These are phyloP conservation scores for Leishmania gerbilli DNA, from an alignment of 208 protist species.

Conservation along the genomic window DNA sequence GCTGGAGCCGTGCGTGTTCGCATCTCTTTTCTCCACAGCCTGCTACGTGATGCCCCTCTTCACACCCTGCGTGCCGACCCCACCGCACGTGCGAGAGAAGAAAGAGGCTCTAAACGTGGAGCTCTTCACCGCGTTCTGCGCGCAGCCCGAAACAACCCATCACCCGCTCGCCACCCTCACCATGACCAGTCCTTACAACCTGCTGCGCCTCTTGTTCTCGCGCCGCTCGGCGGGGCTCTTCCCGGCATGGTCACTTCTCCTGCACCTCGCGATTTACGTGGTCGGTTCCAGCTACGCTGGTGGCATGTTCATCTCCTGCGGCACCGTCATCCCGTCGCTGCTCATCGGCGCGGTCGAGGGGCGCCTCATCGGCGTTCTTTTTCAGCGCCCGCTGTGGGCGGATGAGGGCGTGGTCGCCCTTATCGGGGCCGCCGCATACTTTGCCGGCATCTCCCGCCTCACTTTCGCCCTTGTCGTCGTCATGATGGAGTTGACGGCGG, in stretches of 20 bases:
- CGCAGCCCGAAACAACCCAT: constrained; percentile 44
- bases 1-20: constrained; percentile 58
- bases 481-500: constrained; percentile 89
- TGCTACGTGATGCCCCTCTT: constrained; percentile 57
- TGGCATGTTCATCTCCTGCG: constrained; percentile 79
- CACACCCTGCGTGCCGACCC: constrained; percentile 52
- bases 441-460: constrained; percentile 82
- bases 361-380: constrained; percentile 56
- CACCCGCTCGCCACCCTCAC: constrained; percentile 68
- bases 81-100: constrained; percentile 37
- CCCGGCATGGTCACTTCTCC: constrained; percentile 46
- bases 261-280: constrained; percentile 66
- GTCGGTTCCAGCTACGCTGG: constrained; percentile 64
- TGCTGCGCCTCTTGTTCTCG: constrained; percentile 68
- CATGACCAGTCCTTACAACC: constrained; percentile 66
- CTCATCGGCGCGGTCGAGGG: constrained; percentile 83
- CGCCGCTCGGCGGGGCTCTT: constrained; percentile 50
- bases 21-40: constrained; percentile 44
- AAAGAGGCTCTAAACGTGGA: constrained; percentile 48
- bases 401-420: constrained; percentile 83
- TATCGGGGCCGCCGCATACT: constrained; percentile 79
- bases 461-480: constrained; percentile 88
- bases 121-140: constrained; percentile 57
- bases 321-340: constrained; percentile 74
- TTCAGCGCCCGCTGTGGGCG: constrained; percentile 50